phyloP scores from a whole-genome alignment of 805 yeast genomes.

The Brettanomyces sp. region DNA sequence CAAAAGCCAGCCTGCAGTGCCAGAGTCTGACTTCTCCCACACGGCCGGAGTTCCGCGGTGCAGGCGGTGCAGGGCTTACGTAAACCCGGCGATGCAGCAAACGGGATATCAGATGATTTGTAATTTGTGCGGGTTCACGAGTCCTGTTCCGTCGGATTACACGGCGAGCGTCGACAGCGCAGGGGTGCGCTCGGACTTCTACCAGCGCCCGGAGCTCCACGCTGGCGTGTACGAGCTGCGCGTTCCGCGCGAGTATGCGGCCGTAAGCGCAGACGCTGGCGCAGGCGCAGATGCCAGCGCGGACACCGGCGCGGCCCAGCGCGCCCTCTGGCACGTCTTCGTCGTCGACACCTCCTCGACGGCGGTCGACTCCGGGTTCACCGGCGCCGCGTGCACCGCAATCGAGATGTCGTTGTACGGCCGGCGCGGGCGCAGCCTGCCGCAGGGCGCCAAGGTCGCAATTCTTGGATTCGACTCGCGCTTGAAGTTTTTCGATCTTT shows the following conservation, averaged over 20 bases:
- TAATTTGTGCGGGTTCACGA: slow-evolving; percentile 78
- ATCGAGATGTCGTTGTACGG: slow-evolving; percentile 44
- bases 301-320: slow-evolving; percentile 22
- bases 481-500: slow-evolving; percentile 65
- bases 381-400: slow-evolving; percentile 10
- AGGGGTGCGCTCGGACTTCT: slow-evolving; percentile 56
- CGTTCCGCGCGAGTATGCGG: slow-evolving; percentile 58
- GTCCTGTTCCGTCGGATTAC: slow-evolving; percentile 60
- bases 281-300: neutral
- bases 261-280: neutral
- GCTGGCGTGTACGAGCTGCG: slow-evolving; percentile 79
- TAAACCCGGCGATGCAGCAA: slow-evolving; percentile 75
- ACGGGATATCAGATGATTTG: slow-evolving; percentile 62
- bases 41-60: slow-evolving; percentile 78
- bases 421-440: slow-evolving; percentile 11
- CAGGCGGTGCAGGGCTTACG: slow-evolving; percentile 81
- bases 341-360: slow-evolving; percentile 67
- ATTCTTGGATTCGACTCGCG: slow-evolving; percentile 69
- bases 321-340: slow-evolving; percentile 29
- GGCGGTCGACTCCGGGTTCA: slow-evolving; percentile 47
- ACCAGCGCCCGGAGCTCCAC: slow-evolving; percentile 63
- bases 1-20: slow-evolving; percentile 29
- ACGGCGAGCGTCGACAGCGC: slow-evolving; percentile 49
- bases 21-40: slow-evolving; percentile 52
- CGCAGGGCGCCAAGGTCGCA: slow-evolving; percentile 41